Percentiles rank a stretch among this genome's conserved stretches.
These are phyloP conservation scores for Cutaneotrichosporon sp. DNA, from an alignment of 1,284 basidiomycete species.

Conservation along the genomic window DNA sequence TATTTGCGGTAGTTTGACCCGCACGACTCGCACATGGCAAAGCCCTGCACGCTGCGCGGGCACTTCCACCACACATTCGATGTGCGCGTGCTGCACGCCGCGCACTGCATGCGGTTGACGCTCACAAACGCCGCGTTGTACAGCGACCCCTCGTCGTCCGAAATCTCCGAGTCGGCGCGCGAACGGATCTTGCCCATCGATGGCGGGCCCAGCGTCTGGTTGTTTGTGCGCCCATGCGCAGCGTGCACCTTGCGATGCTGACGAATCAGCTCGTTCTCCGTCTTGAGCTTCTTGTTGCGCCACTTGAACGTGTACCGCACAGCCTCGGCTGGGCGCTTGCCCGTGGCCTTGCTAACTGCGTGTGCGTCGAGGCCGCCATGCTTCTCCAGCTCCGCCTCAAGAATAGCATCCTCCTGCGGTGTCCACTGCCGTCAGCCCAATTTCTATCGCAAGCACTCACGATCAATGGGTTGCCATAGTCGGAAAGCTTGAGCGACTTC, in stretches of 20 bases:
- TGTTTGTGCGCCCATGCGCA: conserved; percentile 35
- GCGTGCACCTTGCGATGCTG: conserved; percentile 37
- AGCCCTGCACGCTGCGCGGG: conserved; percentile 61
- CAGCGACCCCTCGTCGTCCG: conserved; percentile 52
- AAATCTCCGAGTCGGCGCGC: conserved; percentile 44
- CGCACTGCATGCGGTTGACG: conserved; percentile 52
- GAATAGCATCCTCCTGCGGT: conserved; percentile 17
- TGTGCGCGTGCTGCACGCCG: conserved; percentile 69
- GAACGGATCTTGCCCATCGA: conserved; percentile 36
- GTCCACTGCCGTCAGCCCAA: conserved; percentile 30
- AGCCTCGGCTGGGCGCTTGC: conserved; percentile 40
- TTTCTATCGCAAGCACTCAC: conserved; percentile 15
- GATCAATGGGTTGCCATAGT: conserved; percentile 31
- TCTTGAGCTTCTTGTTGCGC: conserved; percentile 44
- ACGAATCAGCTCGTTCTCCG: conserved; percentile 42
- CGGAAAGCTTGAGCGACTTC: conserved; percentile 23
- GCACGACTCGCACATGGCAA: conserved; percentile 74
- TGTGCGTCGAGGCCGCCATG: conserved; percentile 45
- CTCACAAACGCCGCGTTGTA: conserved; percentile 22
- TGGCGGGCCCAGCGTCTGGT: conserved; percentile 40
- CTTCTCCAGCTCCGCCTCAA: conserved; percentile 38
- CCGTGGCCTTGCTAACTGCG: conserved; percentile 33
- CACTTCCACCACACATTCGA: conserved; percentile 79
- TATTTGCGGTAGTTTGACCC: conserved; percentile 76
- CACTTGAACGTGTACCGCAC: conserved; percentile 47